These are phyloP conservation scores for Dactylella cylindrospora DNA, from an alignment of 2,329 filamentous ascomycete genomes.

Conservation along the genomic window DNA sequence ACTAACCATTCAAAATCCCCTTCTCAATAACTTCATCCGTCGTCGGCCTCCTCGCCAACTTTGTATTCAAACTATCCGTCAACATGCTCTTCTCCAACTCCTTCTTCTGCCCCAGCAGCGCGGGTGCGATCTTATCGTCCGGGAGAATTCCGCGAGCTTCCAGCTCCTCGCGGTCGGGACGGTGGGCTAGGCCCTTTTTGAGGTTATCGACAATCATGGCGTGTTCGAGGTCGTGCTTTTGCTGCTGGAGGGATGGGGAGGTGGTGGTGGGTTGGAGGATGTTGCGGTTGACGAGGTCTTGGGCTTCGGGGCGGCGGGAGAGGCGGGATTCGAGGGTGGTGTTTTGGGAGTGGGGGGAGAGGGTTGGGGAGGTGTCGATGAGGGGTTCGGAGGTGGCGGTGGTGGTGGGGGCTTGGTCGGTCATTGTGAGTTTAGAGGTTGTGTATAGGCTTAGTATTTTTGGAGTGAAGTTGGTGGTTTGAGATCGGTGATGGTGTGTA, in stretches of 20 bases:
- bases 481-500: too few relatives aligned
- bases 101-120: conserved; percentile 46
- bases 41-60: conserved; percentile 46
- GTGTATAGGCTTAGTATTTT: background rate
- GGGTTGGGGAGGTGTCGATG: conserved; percentile 24
- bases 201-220: conserved; percentile 47
- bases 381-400: background rate
- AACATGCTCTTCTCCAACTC: conserved; percentile 48
- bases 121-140: conserved; percentile 45
- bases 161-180: conserved; percentile 47
- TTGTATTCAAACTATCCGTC: conserved; percentile 47
- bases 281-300: conserved; percentile 39
- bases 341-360: conserved; percentile 21
- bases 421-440: conserved; percentile 21
- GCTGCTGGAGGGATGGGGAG: conserved; percentile 4
- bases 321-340: conserved; percentile 26
- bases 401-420: conserved; percentile 12
- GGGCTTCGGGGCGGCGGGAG: conserved; percentile 34
- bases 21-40: conserved; percentile 48
- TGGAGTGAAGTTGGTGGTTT: background rate
- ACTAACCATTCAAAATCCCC: conserved; percentile 47
- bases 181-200: conserved; percentile 46
- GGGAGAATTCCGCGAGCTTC: conserved; percentile 49
- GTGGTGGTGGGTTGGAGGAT: conserved; percentile 25
- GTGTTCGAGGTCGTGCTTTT: conserved; percentile 46